Evolutionary conservation across 768 basidiomycete genomes (phyloP), one percentile per base, ranked within the genome.

Genomic region (Boletus eberwhitei): DNA sequence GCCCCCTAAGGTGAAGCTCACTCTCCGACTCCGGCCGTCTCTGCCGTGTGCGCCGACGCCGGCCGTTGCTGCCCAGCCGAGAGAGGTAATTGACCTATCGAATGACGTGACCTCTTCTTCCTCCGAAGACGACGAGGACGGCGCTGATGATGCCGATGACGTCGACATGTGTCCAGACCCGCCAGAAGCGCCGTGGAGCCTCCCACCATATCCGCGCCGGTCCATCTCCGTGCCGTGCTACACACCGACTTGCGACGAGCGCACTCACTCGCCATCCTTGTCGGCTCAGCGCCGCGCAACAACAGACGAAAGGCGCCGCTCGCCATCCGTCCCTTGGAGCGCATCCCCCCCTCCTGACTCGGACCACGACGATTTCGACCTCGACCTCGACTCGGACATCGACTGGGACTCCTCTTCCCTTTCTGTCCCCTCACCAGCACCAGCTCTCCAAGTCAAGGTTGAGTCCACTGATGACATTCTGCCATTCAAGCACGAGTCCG

Each of bases 321-420:
- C 85, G 2, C 80, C 84, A 8, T 85, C 86, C 8, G 70, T 84
- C 16, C 72, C 83, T 3, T 75, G 73, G 65, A 84, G 80, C 39
- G 81, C 82, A 13, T 87, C 88, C 0, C 86, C 83, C 2, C 88
- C 88, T 13, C 88, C 88, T 4, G 86, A 89, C 60, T 87, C 78
- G 29, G 81, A 67, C 21, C 64, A 63, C 21, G 73, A 70, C 16
- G 67, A 84, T 56, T 77, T 79, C 55, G 84, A 76, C 56, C 51
- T 68, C 21, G 78, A 86, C 55, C 77, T 74, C 6, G 85, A 87
- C 59, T 77, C 75, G 0, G 85, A 86, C 50, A 78, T 80, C 1
- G 74, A 79, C 48, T 84, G 80, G 77, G 84, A 86, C 61, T 80
- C 80, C 12, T 64, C 65, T 19, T 64, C 65, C 21, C 37, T 58